Evolutionary conservation across 1,284 basidiomycete species (phyloP).

Genomic region (Neotropicomus parvogracilis): DNA sequence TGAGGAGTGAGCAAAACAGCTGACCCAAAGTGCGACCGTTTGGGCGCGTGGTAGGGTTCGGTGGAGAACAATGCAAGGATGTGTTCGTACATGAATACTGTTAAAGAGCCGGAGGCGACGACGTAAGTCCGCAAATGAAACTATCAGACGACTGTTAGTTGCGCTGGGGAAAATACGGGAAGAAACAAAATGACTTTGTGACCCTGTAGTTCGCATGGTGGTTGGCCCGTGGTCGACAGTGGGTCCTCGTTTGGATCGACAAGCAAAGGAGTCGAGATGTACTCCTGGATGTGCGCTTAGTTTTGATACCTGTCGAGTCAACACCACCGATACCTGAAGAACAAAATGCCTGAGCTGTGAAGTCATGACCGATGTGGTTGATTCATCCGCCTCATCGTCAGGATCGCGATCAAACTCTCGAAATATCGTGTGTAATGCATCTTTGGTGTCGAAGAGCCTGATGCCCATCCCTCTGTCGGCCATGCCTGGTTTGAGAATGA

Average conservation of each 20-base stretch:
- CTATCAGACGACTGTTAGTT: slow-evolving; percentile 38
- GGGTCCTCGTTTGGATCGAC: slow-evolving; percentile 60
- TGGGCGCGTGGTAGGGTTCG: slow-evolving; percentile 54
- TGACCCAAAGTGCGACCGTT: slow-evolving; percentile 23
- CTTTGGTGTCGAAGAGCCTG: slow-evolving; percentile 81
- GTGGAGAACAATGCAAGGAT: slow-evolving; percentile 86
- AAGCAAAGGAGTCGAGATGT: slow-evolving; percentile 73
- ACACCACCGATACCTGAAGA: slow-evolving; percentile 66
- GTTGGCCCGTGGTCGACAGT: slow-evolving; percentile 20
- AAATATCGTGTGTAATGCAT: slow-evolving; percentile 75
- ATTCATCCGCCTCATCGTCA: slow-evolving; percentile 34
- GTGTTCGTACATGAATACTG: slow-evolving; percentile 75
- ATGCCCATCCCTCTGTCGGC: slow-evolving; percentile 96
- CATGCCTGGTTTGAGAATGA: slow-evolving; percentile 96
- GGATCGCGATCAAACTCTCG: slow-evolving; percentile 74
- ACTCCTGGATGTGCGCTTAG: slow-evolving; percentile 58
- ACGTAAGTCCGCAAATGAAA: slow-evolving; percentile 96
- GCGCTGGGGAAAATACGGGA: slow-evolving; percentile 6
- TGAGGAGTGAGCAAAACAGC: slow-evolving; percentile 60
- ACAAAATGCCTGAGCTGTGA: slow-evolving; percentile 96
- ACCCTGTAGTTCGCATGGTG: slow-evolving; percentile 41
- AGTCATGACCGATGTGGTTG: slow-evolving; percentile 62
- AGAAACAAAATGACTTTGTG: slow-evolving; percentile 56
- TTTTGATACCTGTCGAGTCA: slow-evolving; percentile 2
- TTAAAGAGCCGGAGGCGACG: slow-evolving; percentile 77